Conservation (phyloP, 1,139 yeast genomes). For the Candida dubliniensis region DNA sequence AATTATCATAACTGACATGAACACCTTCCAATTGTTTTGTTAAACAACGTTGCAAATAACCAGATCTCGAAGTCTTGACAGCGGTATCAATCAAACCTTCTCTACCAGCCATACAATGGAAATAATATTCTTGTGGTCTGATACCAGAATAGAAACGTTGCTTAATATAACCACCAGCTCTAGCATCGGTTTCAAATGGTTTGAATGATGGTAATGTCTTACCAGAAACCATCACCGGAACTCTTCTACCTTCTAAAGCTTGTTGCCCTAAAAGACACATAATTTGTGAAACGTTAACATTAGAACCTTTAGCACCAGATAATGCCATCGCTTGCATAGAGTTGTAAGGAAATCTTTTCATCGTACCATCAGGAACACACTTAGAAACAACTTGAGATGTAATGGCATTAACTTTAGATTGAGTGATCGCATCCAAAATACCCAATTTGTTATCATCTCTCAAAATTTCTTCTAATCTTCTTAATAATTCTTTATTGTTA, state of each 20-base stretch:
- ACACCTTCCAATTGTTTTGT: constrained; percentile 98
- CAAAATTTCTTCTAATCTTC: constrained; percentile 88
- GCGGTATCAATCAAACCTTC: constrained; percentile 99
- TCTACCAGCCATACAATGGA: constrained; percentile 99
- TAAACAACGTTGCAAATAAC: constrained; percentile 97
- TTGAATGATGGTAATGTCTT: constrained; percentile 95
- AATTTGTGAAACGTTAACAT: constrained; percentile 97
- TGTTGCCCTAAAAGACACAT: constrained; percentile 99
- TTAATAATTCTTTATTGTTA: constrained; percentile 74
- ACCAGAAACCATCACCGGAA: constrained; percentile 98
- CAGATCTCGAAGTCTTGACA: constrained; percentile 97
- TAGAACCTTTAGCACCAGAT: constrained; percentile 99
- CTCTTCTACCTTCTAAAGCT: constrained; percentile 98
- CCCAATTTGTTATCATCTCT: constrained; percentile 93
- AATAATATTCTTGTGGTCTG: constrained; percentile 98
- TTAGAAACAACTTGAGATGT: constrained; percentile 90
- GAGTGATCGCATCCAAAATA: constrained; percentile 93
- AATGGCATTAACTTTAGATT: constrained; percentile 86
- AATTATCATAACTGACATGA: constrained; percentile 88
- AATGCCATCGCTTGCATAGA: constrained; percentile 99
- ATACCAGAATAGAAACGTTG: constrained; percentile 98
- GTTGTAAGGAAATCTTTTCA: constrained; percentile 92
- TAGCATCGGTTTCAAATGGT: constrained; percentile 94
- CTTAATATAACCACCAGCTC: constrained; percentile 98
- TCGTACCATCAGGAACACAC: constrained; percentile 96